Evolutionary conservation across 371 early-diverging fungal species (phyloP).

Genomic region (Haplosporangium sp.): DNA sequence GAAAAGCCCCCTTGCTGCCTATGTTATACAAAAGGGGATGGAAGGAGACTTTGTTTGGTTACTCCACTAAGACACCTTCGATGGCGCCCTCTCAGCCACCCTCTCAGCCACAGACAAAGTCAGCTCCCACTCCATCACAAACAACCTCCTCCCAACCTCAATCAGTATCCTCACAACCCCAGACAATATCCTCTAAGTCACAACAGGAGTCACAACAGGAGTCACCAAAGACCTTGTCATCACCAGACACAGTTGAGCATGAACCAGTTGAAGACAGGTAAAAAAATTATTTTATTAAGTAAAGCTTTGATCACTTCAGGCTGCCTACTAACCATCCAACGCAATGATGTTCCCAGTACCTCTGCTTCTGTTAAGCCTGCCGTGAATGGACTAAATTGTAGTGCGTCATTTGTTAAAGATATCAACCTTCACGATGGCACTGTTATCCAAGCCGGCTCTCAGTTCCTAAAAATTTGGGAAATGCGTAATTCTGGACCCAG

Average conservation of each 20-base stretch:
- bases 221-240: background rate
- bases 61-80: background rate
- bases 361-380: background rate
- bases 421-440: conserved; percentile 78
- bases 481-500: conserved; percentile 70
- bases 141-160: background rate
- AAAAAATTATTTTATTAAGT: background rate
- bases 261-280: background rate
- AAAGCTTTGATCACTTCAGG: too few relatives aligned
- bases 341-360: too few relatives aligned
- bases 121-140: background rate
- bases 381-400: background rate
- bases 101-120: background rate
- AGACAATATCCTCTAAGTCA: background rate
- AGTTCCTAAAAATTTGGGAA: conserved; percentile 79
- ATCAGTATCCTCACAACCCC: background rate
- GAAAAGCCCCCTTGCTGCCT: conserved; percentile 21
- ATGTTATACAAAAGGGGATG: conserved; percentile 41
- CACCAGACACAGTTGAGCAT: too few relatives aligned
- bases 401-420: conserved; percentile 72
- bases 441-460: conserved; percentile 58
- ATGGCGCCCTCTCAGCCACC: background rate
- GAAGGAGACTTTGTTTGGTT: conserved; percentile 10
- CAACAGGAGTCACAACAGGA: background rate
- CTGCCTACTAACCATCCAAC: too few relatives aligned